Evolutionary conservation across 345 rosid genomes (phyloP).

Genomic region (Eucalyptus melliodora): DNA sequence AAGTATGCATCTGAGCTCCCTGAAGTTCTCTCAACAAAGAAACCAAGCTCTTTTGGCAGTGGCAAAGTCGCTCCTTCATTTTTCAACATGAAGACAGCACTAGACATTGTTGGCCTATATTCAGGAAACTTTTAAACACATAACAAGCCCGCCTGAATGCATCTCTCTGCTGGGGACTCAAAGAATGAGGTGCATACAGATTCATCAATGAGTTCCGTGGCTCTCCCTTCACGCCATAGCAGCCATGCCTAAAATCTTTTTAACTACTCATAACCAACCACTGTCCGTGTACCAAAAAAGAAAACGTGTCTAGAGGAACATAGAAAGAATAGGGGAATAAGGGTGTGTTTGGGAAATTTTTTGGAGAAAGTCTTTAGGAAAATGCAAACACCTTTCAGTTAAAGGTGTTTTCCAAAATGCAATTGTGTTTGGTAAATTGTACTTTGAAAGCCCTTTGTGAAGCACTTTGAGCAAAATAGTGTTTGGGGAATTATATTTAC

Average conservation of each 20-base stretch:
- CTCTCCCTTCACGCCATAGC: slow-evolving; percentile 3
- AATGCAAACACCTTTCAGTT: too few relatives aligned
- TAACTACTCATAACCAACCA: neutral
- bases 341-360: too few relatives aligned
- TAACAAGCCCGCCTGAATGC: slow-evolving; percentile 5
- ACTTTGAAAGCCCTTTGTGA: too few relatives aligned
- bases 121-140: slow-evolving; percentile 7
- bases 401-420: too few relatives aligned
- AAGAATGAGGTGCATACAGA: neutral
- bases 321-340: neutral
- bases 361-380: too few relatives aligned
- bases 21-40: neutral
- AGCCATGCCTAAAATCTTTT: slow-evolving; percentile 9
- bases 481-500: too few relatives aligned
- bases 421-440: too few relatives aligned
- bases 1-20: neutral
- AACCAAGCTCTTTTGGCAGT: slow-evolving; percentile 7
- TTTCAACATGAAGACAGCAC: neutral
- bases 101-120: slow-evolving; percentile 4
- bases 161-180: neutral
- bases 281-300: neutral
- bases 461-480: too few relatives aligned
- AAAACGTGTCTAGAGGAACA: neutral
- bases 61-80: neutral
- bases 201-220: neutral